Percentiles rank a stretch among this genome's conserved stretches.
Evolutionary conservation across 768 basidiomycete species (phyloP).

Genomic region (Butyriboletus loyo): DNA sequence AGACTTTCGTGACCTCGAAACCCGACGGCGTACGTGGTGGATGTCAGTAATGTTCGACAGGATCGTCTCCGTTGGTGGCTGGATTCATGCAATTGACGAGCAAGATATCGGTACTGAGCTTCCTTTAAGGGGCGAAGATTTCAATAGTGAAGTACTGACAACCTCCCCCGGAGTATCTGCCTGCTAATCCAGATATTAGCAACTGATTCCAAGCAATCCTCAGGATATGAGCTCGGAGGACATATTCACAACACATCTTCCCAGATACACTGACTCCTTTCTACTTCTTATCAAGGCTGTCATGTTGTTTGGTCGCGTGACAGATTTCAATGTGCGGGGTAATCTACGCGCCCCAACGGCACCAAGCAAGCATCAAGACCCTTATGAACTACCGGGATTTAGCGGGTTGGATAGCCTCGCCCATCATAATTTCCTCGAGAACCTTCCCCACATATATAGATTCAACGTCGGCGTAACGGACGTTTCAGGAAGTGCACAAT

Average conservation of each 20-base stretch:
- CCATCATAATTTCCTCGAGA: conserved; percentile 62
- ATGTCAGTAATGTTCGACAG: conserved; percentile 87
- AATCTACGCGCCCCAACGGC: conserved; percentile 65
- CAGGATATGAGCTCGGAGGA: conserved; percentile 64
- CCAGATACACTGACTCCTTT: conserved; percentile 80
- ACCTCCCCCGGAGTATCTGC: not conserved
- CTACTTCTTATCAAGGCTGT: conserved; percentile 77
- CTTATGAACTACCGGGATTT: conserved; percentile 66
- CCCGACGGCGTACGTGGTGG: conserved; percentile 84
- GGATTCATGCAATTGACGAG: conserved; percentile 84
- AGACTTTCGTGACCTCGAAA: conserved; percentile 72
- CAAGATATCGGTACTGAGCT: conserved; percentile 82
- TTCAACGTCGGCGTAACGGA: conserved; percentile 62
- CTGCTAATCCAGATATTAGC: conserved; percentile 37
- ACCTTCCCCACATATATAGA: conserved; percentile 65
- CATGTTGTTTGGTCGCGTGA: conserved; percentile 83
- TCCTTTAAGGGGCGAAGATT: conserved; percentile 72
- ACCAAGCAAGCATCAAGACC: conserved; percentile 70
- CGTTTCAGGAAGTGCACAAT: conserved; percentile 48
- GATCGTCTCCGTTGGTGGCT: conserved; percentile 76
- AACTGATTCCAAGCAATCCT: conserved; percentile 65
- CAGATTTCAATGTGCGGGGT: conserved; percentile 78
- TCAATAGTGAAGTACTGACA: conserved; percentile 62
- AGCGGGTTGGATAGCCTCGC: conserved; percentile 68
- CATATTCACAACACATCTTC: conserved; percentile 67